Evolutionary conservation across 192 early-diverging fungal genomes (phyloP), one percentile per base, ranked within the genome.

Genomic region (Phlyctochytrium bullatum): DNA sequence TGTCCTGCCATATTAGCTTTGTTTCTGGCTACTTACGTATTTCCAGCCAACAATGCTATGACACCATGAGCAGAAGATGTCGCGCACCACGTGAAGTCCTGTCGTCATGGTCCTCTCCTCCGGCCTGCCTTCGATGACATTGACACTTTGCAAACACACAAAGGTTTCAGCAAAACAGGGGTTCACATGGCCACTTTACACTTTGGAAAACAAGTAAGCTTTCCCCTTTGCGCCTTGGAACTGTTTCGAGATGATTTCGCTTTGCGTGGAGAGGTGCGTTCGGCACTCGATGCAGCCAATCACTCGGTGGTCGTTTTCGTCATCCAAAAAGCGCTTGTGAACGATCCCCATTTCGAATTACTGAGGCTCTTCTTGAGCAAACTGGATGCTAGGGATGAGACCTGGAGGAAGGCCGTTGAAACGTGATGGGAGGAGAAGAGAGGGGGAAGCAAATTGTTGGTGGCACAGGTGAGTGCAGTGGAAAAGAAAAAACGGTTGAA

Each of bases 61-160:
- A 50, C 78, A 80, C 23, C 36, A 52, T 36, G 67, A 73, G 65
- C 91, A 93, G 59, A 66, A 73, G 57, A 93, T 87, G 62, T 90
- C 88, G 24, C 79, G 67, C 32, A 93, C 89, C 1, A 82, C 84
- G 61, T 92, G 91, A 28, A 81, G 47, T 0, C 91, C 91, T n/a
- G 91, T 91, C 56, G 83, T 86, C 90, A 91, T 92, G 20, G 36
- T 61, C 17, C 88, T 65, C 33, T 83, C 77, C 51, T 83, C 78
- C 3, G 79, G 74, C n/a, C 72, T 58, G 24, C 89, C 88, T 33
- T 76, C 77, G 14, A 72, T 64, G 16, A 86, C 76, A 72, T 89
- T 90, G 27, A 88, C 40, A 47, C 20, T 20, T 47, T 6, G 20
- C 10, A 47, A 20, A 14, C 20, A 6, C 40, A 47, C 40, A 6